Percentiles rank a stretch among this genome's conserved stretches.
Evolutionary conservation across 73 alveolate genomes (phyloP).

Genomic region (Blepharisma stoltei): DNA sequence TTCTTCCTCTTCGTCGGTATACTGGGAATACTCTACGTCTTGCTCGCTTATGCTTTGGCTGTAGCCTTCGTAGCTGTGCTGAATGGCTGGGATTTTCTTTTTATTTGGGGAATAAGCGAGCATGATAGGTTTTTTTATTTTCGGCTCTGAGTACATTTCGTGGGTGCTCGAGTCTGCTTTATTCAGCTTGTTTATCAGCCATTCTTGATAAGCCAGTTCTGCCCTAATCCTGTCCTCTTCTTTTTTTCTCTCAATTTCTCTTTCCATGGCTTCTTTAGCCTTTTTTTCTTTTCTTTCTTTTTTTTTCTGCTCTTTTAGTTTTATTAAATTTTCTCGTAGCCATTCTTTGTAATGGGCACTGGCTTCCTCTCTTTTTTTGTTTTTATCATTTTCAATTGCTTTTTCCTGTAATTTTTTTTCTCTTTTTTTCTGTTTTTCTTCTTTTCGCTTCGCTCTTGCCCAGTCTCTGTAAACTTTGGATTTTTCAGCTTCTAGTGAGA

Average conservation of each 20-base stretch:
- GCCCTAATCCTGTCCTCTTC: not conserved
- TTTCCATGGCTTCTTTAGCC: not conserved
- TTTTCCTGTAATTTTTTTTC: not conserved
- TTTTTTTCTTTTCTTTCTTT: not conserved
- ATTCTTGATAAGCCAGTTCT: not conserved
- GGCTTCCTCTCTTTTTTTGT: not conserved
- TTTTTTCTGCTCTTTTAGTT: conserved; percentile 4
- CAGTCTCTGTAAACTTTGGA: not conserved
- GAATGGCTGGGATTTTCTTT: not conserved
- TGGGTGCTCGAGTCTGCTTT: not conserved
- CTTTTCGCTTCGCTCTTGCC: not conserved
- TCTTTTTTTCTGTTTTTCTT: not conserved
- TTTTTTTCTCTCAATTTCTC: not conserved
- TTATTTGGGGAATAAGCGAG: conserved; percentile 18
- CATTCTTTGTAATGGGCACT: not conserved
- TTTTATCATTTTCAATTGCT: not conserved
- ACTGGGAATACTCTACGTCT: no score
- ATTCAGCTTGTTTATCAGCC: not conserved
- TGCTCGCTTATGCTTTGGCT: no score
- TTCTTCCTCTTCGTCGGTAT: no score
- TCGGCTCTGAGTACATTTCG: not conserved
- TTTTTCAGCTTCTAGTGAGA: not conserved
- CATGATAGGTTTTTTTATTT: conserved; percentile 25
- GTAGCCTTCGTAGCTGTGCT: no score
- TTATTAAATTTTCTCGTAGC: not conserved